These are phyloP conservation scores for Saccharum hybrid DNA, from an alignment of 202 grass and related monocot species.

Conservation along the genomic window DNA sequence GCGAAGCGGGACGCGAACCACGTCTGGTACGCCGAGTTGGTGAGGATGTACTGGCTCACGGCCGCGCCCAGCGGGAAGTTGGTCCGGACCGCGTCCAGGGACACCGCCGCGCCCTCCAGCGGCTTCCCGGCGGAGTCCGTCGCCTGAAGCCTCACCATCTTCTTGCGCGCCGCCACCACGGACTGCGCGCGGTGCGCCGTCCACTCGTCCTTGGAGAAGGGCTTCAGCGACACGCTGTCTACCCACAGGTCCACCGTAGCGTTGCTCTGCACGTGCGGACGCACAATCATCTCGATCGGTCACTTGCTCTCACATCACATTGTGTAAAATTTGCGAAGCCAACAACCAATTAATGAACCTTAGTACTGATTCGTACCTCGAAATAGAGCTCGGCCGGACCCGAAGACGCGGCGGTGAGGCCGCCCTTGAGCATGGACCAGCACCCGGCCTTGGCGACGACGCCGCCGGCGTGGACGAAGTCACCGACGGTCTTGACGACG, in stretches of 20 bases:
- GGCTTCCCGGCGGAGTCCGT: conserved; percentile 55
- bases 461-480: conserved; percentile 56
- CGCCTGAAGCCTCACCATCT: conserved; percentile 60
- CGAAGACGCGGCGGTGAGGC: conserved; percentile 59
- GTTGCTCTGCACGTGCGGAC: conserved; percentile 51
- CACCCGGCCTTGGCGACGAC: conserved; percentile 57
- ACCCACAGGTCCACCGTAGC: conserved; percentile 67
- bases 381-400: conserved; percentile 78
- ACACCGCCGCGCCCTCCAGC: conserved; percentile 48
- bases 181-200: conserved; percentile 57
- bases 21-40: conserved; percentile 56
- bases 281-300: too few relatives aligned
- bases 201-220: conserved; percentile 77
- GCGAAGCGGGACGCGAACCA: conserved; percentile 89
- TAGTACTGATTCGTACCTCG: conserved; percentile 45
- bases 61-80: conserved; percentile 73
- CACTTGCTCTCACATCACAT: too few relatives aligned
- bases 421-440: conserved; percentile 98
- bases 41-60: conserved; percentile 58
- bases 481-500: conserved; percentile 62
- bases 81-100: conserved; percentile 42
- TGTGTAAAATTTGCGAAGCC: neutral
- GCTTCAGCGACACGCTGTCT: conserved; percentile 79
- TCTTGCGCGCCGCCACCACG: conserved; percentile 47
- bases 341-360: neutral